Percentiles rank a stretch among this genome's conserved stretches.
phyloP scores from a whole-genome alignment of 2,329 filamentous ascomycete genomes.

The Phaeomoniella chlamydospora region DNA sequence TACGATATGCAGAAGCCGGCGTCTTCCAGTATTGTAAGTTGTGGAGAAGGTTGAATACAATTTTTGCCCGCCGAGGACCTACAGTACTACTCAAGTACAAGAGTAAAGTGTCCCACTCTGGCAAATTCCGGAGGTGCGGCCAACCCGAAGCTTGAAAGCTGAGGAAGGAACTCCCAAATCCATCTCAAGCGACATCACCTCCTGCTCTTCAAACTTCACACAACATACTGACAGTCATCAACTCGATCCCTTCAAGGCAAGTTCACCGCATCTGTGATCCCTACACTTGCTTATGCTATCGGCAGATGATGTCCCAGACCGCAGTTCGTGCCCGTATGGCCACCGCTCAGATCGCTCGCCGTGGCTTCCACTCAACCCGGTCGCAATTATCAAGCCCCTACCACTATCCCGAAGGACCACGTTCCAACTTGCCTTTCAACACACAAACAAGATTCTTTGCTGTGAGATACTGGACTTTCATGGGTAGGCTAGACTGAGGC shows the following conservation, averaged over 20 bases:
- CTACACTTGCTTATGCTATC: conserved; percentile 25
- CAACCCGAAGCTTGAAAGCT: not conserved
- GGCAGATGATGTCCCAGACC: conserved; percentile 66
- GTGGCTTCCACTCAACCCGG: conserved; percentile 87
- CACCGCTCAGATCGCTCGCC: conserved; percentile 62
- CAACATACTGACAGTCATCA: not conserved
- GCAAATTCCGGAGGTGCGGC: no score
- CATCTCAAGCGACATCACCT: conserved; percentile 6
- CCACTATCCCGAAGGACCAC: conserved; percentile 95
- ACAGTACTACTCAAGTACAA: no score
- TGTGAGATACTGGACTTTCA: conserved; percentile 69
- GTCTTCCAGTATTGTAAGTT: no score
- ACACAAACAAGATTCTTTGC: conserved; percentile 76
- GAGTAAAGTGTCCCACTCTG: no score
- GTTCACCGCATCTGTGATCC: conserved; percentile 6
- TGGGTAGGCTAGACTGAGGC: conserved; percentile 35
- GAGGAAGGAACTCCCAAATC: not conserved
- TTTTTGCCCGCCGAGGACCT: not conserved
- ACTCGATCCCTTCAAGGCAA: conserved; percentile 15
- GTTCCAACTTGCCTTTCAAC: conserved; percentile 95
- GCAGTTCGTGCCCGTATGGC: conserved; percentile 48
- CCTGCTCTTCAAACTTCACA: conserved; percentile 7
- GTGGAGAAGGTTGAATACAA: conserved; percentile 4
- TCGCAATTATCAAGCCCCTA: conserved; percentile 70
- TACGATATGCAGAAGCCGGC: no score